Conservation (phyloP, 2,329 filamentous ascomycete species). For the Talaromyces atroroseus region DNA sequence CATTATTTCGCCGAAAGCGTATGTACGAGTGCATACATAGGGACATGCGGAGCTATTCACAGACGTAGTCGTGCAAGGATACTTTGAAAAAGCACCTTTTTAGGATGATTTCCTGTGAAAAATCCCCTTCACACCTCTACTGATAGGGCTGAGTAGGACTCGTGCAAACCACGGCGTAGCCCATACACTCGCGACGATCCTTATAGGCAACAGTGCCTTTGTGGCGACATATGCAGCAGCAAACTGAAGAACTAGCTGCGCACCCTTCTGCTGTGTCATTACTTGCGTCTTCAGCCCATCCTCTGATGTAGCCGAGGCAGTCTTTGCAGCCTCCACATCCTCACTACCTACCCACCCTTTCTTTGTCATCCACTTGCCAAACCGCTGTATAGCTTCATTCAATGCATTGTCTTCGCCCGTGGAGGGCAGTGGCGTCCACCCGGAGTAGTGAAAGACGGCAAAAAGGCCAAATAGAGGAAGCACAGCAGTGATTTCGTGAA, state of each 20-base stretch:
- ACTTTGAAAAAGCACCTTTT: background rate
- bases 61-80: background rate
- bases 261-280: slow-evolving; percentile 36
- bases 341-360: slow-evolving; percentile 69
- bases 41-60: no score
- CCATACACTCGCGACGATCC: slow-evolving; percentile 76
- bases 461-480: slow-evolving; percentile 71
- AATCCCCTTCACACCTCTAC: slow-evolving; percentile 33
- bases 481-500: slow-evolving; percentile 89
- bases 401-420: slow-evolving; percentile 25
- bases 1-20: background rate
- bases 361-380: slow-evolving; percentile 68
- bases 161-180: slow-evolving; percentile 88
- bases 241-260: slow-evolving; percentile 59
- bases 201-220: slow-evolving; percentile 72
- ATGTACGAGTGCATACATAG: background rate
- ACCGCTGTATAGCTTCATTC: slow-evolving; percentile 62
- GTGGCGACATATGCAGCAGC: slow-evolving; percentile 88
- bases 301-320: slow-evolving; percentile 22
- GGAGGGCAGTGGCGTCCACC: slow-evolving; percentile 61
- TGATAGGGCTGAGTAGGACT: slow-evolving; percentile 50
- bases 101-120: slow-evolving; percentile 29
- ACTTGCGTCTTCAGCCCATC: slow-evolving; percentile 15
- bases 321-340: slow-evolving; percentile 42
- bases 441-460: slow-evolving; percentile 71